Conservation (phyloP, 208 protist species). For the Acanthamoeba rhysodes region DNA sequence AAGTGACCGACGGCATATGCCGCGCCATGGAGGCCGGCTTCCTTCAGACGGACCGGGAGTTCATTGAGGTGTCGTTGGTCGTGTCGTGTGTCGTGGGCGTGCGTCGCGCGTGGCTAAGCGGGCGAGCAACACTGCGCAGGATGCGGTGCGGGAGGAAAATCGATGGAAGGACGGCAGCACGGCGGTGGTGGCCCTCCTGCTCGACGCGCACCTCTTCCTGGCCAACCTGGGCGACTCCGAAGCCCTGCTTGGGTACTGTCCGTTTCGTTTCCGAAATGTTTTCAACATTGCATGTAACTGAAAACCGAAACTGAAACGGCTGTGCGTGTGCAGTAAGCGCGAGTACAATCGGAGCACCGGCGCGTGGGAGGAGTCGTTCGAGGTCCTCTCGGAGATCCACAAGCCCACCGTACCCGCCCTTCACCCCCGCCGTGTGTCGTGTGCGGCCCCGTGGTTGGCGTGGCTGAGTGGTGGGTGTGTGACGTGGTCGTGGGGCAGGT, state of each 20-base stretch:
- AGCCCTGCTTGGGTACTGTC: conserved; percentile 60
- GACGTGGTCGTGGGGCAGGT: neutral
- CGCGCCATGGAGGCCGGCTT: conserved; percentile 2
- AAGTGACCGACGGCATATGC: neutral
- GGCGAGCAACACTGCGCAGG: neutral
- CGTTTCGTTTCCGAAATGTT: no score
- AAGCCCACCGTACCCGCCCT: conserved; percentile 60
- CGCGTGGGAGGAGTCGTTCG: conserved; percentile 42
- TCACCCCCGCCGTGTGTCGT: neutral
- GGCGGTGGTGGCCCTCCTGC: conserved; percentile 19
- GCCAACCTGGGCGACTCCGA: conserved; percentile 69
- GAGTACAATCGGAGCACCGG: neutral
- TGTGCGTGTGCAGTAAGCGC: neutral
- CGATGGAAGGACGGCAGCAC: conserved; percentile 54
- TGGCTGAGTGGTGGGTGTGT: neutral
- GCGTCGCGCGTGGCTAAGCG: neutral
- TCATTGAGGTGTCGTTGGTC: neutral
- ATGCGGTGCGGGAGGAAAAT: conserved; percentile 15
- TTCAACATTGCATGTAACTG: no score
- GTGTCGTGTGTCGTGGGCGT: neutral
- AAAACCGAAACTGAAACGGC: no score
- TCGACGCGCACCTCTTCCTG: neutral
- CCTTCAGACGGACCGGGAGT: conserved; percentile 46
- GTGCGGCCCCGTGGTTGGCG: neutral
- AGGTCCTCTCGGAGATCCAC: conserved; percentile 47